A percentile compares a stretch with the other conserved stretches of the same genome.
Conservation (phyloP, 2,329 filamentous ascomycete species). For the Colletotrichum lindemuthianum region DNA sequence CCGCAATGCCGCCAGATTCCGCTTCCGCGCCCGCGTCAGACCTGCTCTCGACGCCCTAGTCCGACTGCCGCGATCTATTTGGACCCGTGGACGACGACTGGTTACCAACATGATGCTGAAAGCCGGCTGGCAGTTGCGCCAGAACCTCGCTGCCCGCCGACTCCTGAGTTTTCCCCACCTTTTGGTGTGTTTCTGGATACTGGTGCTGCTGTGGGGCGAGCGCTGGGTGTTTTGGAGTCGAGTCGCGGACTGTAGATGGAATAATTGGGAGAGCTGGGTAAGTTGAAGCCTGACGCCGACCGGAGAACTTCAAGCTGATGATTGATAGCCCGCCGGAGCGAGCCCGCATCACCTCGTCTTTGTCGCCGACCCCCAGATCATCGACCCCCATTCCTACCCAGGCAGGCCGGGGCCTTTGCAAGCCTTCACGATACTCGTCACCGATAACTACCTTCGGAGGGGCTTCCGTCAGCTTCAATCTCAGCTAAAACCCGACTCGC, state of each 20-base stretch:
- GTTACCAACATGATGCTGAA: conserved; percentile 26
- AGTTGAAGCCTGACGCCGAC: conserved; percentile 41
- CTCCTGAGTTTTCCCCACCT: conserved; percentile 72
- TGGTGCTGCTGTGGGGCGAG: conserved; percentile 87
- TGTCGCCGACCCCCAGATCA: conserved; percentile 89
- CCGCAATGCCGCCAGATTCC: conserved; percentile 35
- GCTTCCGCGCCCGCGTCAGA: conserved; percentile 36
- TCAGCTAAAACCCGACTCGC: conserved; percentile 81
- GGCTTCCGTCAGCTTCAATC: conserved; percentile 83
- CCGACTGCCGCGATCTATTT: conserved; percentile 22
- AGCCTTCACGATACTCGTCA: conserved; percentile 67
- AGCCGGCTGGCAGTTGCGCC: conserved; percentile 44
- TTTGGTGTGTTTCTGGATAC: conserved; percentile 78
- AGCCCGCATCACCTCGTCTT: conserved; percentile 86
- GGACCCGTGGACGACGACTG: conserved; percentile 28
- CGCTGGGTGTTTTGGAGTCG: conserved; percentile 77
- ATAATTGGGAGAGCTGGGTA: conserved; percentile 94
- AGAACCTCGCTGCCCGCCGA: conserved; percentile 61
- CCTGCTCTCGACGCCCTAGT: conserved; percentile 11
- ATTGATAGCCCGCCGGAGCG: conserved; percentile 74
- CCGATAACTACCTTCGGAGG: conserved; percentile 89
- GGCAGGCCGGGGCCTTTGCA: conserved; percentile 74
- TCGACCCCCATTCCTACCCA: conserved; percentile 95
- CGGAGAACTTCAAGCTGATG: conserved; percentile 9
- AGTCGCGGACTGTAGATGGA: conserved; percentile 81